A percentile compares a stretch with the other conserved stretches of the same genome.
Conservation (phyloP, 148 eudicot species). For the Rhododendron ovatum region DNA sequence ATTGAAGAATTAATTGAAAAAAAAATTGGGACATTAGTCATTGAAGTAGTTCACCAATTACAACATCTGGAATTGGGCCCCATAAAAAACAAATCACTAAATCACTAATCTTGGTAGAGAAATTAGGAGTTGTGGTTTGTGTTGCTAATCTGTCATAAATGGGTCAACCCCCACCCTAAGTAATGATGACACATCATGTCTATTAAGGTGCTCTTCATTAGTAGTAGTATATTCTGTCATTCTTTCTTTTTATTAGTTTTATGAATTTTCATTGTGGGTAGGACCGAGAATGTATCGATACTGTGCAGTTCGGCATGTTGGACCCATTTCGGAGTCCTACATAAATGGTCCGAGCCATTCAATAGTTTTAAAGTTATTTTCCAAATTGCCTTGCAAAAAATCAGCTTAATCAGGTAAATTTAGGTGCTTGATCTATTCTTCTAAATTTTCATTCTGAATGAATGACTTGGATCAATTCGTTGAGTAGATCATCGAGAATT, state of each 20-base stretch:
- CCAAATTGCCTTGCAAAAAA: background rate
- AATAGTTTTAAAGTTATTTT: background rate
- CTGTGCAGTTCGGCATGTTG: background rate
- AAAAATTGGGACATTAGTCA: background rate
- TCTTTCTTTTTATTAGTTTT: background rate
- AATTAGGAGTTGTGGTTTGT: background rate
- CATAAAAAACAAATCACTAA: background rate
- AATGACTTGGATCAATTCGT: background rate
- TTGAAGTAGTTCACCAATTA: slow-evolving; percentile 9
- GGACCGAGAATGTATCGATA: background rate
- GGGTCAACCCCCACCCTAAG: background rate
- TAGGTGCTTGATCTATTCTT: no score
- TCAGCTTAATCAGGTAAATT: background rate
- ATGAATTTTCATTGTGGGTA: background rate
- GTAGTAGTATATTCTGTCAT: background rate
- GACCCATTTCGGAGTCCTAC: background rate
- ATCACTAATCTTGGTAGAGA: background rate
- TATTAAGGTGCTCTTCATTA: background rate
- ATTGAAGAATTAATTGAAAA: background rate
- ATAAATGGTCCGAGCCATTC: background rate
- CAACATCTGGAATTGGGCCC: background rate
- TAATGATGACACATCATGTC: background rate
- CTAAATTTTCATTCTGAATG: no score
- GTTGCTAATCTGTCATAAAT: background rate
- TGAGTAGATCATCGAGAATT: background rate